These are phyloP conservation scores for Leccinellum rugosiceps DNA, from an alignment of 768 basidiomycete species.

Conservation along the genomic window DNA sequence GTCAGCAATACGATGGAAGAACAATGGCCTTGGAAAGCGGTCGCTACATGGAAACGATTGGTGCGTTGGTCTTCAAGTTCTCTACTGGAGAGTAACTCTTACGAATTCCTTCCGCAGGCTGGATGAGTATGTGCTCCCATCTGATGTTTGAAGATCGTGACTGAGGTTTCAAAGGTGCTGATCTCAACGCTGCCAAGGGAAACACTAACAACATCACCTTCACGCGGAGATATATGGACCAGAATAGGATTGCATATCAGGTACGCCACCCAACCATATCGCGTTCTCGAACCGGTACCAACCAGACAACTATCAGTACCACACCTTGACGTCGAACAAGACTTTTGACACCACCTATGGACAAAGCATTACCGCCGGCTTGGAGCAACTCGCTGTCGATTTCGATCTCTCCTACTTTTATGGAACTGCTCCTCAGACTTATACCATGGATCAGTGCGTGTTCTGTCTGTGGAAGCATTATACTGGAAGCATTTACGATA, in stretches of 20 bases:
- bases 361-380: slow-evolving; percentile 48
- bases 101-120: slow-evolving; percentile 33
- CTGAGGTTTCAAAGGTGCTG: slow-evolving; percentile 37
- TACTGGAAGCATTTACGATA: background rate
- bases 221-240: slow-evolving; percentile 72
- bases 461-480: background rate
- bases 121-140: slow-evolving; percentile 51
- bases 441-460: slow-evolving; percentile 58
- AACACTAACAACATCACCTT: slow-evolving; percentile 54
- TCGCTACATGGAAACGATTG: slow-evolving; percentile 93
- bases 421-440: slow-evolving; percentile 76
- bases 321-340: slow-evolving; percentile 48
- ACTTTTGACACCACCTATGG: slow-evolving; percentile 65
- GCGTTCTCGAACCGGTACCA: background rate
- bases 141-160: background rate
- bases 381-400: slow-evolving; percentile 48
- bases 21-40: slow-evolving; percentile 65
- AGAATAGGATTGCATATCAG: slow-evolving; percentile 75
- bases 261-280: slow-evolving; percentile 30
- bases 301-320: slow-evolving; percentile 47
- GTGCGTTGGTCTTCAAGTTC: slow-evolving; percentile 39
- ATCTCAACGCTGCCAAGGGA: slow-evolving; percentile 40
- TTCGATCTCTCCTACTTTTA: slow-evolving; percentile 65
- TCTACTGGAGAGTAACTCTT: no score
- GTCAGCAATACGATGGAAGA: slow-evolving; percentile 24